Evolutionary conservation across 2,329 filamentous ascomycete genomes (phyloP).

Genomic region (Xylariaceae sp.): DNA sequence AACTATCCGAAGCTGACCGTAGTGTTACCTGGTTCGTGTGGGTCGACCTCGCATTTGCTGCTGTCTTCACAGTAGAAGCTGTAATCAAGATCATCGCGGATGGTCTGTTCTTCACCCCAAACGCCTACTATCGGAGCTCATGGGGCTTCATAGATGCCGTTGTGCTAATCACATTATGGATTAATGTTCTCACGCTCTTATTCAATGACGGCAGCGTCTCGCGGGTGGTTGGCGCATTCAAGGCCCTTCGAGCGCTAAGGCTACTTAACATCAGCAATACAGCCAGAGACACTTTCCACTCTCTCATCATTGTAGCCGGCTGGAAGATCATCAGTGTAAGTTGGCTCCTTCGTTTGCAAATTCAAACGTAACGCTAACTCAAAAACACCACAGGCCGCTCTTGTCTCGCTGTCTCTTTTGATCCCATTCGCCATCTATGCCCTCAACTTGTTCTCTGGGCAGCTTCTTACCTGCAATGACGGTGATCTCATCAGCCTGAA

Average conservation of each 20-base stretch:
- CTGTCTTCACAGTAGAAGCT: slow-evolving; percentile 82
- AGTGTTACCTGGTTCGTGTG: slow-evolving; percentile 89
- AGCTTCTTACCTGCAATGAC: slow-evolving; percentile 79
- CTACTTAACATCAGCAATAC: slow-evolving; percentile 95
- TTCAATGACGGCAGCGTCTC: slow-evolving; percentile 80
- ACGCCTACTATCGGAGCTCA: slow-evolving; percentile 92
- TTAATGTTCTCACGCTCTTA: slow-evolving; percentile 83
- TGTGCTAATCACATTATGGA: slow-evolving; percentile 89
- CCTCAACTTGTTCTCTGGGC: slow-evolving; percentile 84
- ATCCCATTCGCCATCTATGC: slow-evolving; percentile 97
- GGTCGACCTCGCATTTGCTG: slow-evolving; percentile 84
- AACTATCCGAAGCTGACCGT: slow-evolving; percentile 40
- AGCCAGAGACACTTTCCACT: slow-evolving; percentile 93
- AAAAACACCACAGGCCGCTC: slow-evolving; percentile 57
- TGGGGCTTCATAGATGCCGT: slow-evolving; percentile 96
- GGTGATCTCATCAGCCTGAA: slow-evolving; percentile 48
- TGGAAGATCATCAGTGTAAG: slow-evolving; percentile 86
- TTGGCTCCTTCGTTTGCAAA: slow-evolving; percentile 14
- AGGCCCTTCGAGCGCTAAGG: slow-evolving; percentile 85
- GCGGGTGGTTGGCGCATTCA: slow-evolving; percentile 91
- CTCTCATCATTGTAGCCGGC: slow-evolving; percentile 86
- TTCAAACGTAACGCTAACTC: slow-evolving; percentile 8
- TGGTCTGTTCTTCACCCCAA: slow-evolving; percentile 93
- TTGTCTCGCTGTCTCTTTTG: slow-evolving; percentile 89
- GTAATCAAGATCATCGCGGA: slow-evolving; percentile 91